phyloP scores from a whole-genome alignment of 805 yeast genomes.

The Ogataea methanolica region DNA sequence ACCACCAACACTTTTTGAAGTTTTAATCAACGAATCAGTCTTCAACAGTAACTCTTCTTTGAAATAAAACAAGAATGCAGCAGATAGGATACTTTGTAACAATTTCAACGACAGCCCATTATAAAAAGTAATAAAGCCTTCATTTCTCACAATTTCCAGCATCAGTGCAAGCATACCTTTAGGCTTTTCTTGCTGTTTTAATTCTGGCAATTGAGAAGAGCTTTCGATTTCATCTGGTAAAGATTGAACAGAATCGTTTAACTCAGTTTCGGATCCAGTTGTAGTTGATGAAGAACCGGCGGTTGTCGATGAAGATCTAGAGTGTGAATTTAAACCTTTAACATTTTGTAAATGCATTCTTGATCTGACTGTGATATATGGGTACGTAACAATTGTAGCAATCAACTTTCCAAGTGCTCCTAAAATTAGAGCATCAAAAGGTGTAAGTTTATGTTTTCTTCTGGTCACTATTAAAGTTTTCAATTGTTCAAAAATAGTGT shows the following conservation, averaged over 20 bases:
- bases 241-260: conserved; percentile 19
- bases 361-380: conserved; percentile 84
- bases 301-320: conserved; percentile 9
- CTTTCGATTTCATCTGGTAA: conserved; percentile 17
- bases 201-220: conserved; percentile 16
- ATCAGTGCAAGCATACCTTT: conserved; percentile 45
- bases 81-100: conserved; percentile 78
- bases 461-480: conserved; percentile 58
- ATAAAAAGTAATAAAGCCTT: conserved; percentile 75
- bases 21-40: conserved; percentile 48
- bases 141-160: conserved; percentile 54
- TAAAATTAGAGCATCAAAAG: conserved; percentile 74
- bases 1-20: conserved; percentile 3
- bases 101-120: conserved; percentile 78
- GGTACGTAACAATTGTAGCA: conserved; percentile 88
- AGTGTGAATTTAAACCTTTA: conserved; percentile 4
- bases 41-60: conserved; percentile 76
- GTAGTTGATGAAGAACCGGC: conserved; percentile 8
- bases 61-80: conserved; percentile 86
- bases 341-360: conserved; percentile 71
- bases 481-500: conserved; percentile 85
- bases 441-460: conserved; percentile 50
- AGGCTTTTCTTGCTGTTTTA: conserved; percentile 18
- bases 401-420: conserved; percentile 88
- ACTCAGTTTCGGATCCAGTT: conserved; percentile 2